Percentiles rank a stretch among this genome's conserved stretches.
These are phyloP conservation scores for Lonicera japonica DNA, from an alignment of 129 eudicot species.

Conservation along the genomic window DNA sequence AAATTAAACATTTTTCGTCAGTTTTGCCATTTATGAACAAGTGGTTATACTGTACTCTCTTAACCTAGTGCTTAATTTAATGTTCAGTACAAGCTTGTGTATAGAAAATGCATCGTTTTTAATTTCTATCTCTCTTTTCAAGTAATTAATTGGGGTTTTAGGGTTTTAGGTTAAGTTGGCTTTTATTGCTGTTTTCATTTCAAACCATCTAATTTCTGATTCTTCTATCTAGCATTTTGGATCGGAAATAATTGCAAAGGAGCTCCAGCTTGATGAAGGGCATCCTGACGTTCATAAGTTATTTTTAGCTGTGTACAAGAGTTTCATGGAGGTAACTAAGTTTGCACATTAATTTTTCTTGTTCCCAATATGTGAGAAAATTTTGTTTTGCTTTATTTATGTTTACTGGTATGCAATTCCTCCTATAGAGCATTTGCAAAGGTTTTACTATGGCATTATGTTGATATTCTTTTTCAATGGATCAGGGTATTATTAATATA, in stretches of 20 bases:
- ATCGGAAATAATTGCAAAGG: conserved; percentile 75
- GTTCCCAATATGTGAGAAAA: neutral
- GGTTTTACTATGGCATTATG: neutral
- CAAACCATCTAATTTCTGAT: conserved; percentile 5
- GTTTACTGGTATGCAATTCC: no score
- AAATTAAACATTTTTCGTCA: neutral
- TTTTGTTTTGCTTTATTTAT: neutral
- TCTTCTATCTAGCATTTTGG: conserved; percentile 70
- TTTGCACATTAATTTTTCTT: neutral
- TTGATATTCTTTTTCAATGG: neutral
- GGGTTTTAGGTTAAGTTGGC: neutral
- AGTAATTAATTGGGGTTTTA: neutral
- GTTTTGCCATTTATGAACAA: neutral
- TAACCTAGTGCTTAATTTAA: no score
- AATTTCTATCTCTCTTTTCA: no score
- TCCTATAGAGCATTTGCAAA: neutral
- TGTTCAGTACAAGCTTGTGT: neutral
- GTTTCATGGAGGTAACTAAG: conserved; percentile 86
- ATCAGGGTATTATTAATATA: no score
- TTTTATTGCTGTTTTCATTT: no score
- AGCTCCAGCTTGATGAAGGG: conserved; percentile 66
- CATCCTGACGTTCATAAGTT: conserved; percentile 64
- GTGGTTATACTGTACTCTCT: no score
- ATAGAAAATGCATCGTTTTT: neutral
- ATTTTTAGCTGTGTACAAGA: conserved; percentile 72